Evolutionary conservation across 805 yeast species (phyloP).

Genomic region (Saccharomyces cerevisiae): DNA sequence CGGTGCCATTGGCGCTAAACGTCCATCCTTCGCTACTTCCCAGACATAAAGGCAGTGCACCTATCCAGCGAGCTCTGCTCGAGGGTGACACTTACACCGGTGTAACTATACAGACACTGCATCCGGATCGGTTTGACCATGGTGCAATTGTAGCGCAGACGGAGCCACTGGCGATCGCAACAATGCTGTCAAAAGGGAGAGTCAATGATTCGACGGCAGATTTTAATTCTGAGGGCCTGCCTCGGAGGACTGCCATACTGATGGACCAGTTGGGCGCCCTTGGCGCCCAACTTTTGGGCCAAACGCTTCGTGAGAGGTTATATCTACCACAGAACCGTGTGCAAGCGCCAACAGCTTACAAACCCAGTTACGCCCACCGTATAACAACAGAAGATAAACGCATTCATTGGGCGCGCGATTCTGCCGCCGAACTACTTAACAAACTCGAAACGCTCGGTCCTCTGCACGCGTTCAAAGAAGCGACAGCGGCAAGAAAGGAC

Average conservation of each 20-base stretch:
- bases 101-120: constrained; percentile 81
- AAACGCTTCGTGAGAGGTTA: constrained; percentile 34
- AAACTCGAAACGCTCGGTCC: constrained; percentile 49
- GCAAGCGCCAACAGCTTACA: constrained; percentile 8
- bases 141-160: constrained; percentile 66
- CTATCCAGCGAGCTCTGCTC: constrained; percentile 71
- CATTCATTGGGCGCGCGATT: constrained; percentile 40
- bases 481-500: constrained; percentile 30
- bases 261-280: constrained; percentile 43
- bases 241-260: constrained; percentile 27
- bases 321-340: constrained; percentile 13
- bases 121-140: constrained; percentile 76
- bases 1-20: constrained; percentile 57
- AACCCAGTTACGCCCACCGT: constrained; percentile 46
- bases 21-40: constrained; percentile 92
- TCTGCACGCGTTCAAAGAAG: constrained; percentile 39
- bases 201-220: not conserved
- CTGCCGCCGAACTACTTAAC: constrained; percentile 35
- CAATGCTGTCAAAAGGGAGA: constrained; percentile 16
- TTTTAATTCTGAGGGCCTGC: constrained; percentile 26
- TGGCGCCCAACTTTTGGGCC: constrained; percentile 54
- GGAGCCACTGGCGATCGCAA: constrained; percentile 13
- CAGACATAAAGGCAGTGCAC: constrained; percentile 77
- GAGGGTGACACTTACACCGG: constrained; percentile 62
- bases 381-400: constrained; percentile 36